Conservation (phyloP, 495 filamentous ascomycete species). For the Hypoxylon intermedium region DNA sequence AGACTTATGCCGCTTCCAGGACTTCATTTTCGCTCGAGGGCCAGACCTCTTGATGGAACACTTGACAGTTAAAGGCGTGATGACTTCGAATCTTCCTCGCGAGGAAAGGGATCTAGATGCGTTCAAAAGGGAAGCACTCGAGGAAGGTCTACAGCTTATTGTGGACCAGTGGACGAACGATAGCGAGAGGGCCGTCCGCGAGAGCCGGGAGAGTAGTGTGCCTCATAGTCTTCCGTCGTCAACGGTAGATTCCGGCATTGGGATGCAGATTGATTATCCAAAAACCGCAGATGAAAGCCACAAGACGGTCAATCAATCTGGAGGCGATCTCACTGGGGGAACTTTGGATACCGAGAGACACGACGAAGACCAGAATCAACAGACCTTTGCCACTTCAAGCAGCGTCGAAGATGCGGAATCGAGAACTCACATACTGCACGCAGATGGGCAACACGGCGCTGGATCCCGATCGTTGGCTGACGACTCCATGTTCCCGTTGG, state of each 20-base stretch:
- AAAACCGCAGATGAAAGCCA: background rate
- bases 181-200: constrained; percentile 11
- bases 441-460: background rate
- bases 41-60: constrained; percentile 27
- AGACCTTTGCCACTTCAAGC: background rate
- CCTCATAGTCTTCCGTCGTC: constrained; percentile 30
- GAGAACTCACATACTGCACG: background rate
- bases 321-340: background rate
- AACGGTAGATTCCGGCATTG: constrained; percentile 30
- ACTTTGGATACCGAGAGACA: background rate
- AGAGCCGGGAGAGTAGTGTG: background rate
- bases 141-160: constrained; percentile 33
- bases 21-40: constrained; percentile 30
- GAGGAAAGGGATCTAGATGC: constrained; percentile 33
- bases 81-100: constrained; percentile 20
- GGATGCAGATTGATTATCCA: constrained; percentile 7
- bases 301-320: background rate
- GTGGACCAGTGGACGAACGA: constrained; percentile 40
- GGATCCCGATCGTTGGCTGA: background rate
- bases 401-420: background rate
- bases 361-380: background rate
- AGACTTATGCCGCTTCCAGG: constrained; percentile 35
- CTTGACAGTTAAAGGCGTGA: constrained; percentile 20
- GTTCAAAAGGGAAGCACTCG: constrained; percentile 26
- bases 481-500: background rate